phyloP scores from a whole-genome alignment of 2,329 filamentous ascomycete species.

The Epichloe typhina region DNA sequence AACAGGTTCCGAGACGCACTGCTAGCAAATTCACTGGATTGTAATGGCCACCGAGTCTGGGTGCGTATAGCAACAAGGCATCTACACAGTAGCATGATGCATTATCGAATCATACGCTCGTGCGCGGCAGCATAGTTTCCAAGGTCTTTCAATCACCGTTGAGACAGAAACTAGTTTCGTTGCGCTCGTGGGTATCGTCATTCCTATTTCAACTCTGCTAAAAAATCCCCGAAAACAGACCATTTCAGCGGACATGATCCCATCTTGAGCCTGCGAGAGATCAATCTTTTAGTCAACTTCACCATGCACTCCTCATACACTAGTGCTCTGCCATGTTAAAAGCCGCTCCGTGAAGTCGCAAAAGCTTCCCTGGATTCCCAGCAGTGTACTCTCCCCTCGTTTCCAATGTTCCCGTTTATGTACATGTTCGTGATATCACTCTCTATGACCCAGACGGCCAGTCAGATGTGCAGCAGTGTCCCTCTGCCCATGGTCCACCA shows the following conservation, averaged over 20 bases:
- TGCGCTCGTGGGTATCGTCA: conserved; percentile 5
- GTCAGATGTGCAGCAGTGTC: not conserved
- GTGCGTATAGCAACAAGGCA: too few relatives aligned
- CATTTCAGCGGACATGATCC: not conserved
- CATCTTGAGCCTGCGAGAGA: not conserved
- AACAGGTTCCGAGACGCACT: too few relatives aligned
- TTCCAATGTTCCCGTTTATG: not conserved
- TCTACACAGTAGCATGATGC: too few relatives aligned
- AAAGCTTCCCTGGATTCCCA: not conserved
- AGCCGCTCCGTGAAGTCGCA: not conserved
- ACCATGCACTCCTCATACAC: not conserved
- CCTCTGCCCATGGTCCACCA: not conserved
- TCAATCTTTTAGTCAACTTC: not conserved
- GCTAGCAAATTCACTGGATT: too few relatives aligned
- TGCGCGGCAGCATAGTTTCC: not conserved
- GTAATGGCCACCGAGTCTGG: too few relatives aligned
- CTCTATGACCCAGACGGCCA: not conserved
- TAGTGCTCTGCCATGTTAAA: not conserved
- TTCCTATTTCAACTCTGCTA: not conserved
- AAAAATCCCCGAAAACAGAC: not conserved
- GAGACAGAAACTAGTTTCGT: not conserved
- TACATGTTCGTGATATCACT: not conserved
- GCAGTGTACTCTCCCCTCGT: not conserved
- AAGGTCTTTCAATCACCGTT: not conserved
- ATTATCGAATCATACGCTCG: too few relatives aligned